Conservation (phyloP, 352 stramenopile genomes). For the Peronospora belbahrii region DNA sequence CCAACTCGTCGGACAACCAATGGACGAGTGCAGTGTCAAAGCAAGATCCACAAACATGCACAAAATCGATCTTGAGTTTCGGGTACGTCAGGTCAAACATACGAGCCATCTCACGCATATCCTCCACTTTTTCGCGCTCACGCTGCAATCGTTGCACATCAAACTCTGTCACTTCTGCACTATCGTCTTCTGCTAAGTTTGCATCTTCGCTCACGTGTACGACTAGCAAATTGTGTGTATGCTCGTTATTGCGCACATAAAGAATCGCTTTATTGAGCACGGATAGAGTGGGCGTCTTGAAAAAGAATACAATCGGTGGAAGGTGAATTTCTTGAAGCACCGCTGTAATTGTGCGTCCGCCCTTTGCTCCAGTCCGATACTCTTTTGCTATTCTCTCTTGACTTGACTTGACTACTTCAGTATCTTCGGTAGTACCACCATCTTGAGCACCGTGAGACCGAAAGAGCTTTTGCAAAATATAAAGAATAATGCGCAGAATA, state of each 20-base stretch:
- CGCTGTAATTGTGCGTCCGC: constrained; percentile 56
- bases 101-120: constrained; percentile 68
- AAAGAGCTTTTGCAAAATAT: constrained; percentile 52
- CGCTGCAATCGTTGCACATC: constrained; percentile 27
- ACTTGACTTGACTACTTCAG: constrained; percentile 12
- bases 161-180: constrained; percentile 31
- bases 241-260: constrained; percentile 89
- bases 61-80: constrained; percentile 87
- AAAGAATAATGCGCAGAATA: constrained; percentile 64
- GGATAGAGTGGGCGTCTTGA: constrained; percentile 81
- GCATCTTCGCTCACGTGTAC: constrained; percentile 68
- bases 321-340: constrained; percentile 62
- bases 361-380: constrained; percentile 46
- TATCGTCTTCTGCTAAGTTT: constrained; percentile 20
- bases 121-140: constrained; percentile 37
- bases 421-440: constrained; percentile 20
- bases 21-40: constrained; percentile 83
- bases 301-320: constrained; percentile 88
- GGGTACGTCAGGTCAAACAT: constrained; percentile 89
- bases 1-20: constrained; percentile 69
- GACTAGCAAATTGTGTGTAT: constrained; percentile 87
- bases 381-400: constrained; percentile 15
- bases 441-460: constrained; percentile 31
- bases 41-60: constrained; percentile 53
- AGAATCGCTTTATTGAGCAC: constrained; percentile 92